Conservation (phyloP, 2,329 filamentous ascomycete species). For the Sclerotinia trifoliorum region DNA sequence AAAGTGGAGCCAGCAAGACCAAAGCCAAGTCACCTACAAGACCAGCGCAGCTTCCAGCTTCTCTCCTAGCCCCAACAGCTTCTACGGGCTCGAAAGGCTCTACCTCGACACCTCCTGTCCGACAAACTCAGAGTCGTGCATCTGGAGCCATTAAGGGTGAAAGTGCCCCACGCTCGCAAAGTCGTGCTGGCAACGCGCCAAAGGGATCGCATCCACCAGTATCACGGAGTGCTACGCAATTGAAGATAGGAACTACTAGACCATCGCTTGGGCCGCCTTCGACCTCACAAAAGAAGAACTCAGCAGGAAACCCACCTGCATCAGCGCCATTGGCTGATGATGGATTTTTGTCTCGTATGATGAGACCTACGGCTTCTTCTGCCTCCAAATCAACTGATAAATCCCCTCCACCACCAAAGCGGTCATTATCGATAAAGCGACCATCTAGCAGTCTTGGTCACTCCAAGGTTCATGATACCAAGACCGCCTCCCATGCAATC, state of each 20-base stretch:
- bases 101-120: slow-evolving; percentile 37
- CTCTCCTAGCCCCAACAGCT: slow-evolving; percentile 67
- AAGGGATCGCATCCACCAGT: slow-evolving; percentile 20
- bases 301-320: slow-evolving; percentile 52
- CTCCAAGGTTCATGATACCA: slow-evolving; percentile 28
- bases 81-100: slow-evolving; percentile 64
- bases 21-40: slow-evolving; percentile 68
- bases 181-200: slow-evolving; percentile 28
- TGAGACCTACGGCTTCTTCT: slow-evolving; percentile 70
- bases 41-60: slow-evolving; percentile 63
- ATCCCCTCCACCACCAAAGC: slow-evolving; percentile 45
- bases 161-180: slow-evolving; percentile 39
- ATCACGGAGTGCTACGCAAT: slow-evolving; percentile 34
- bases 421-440: slow-evolving; percentile 33
- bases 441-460: slow-evolving; percentile 35
- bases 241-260: slow-evolving; percentile 32
- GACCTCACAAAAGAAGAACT: slow-evolving; percentile 48
- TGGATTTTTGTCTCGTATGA: slow-evolving; percentile 77
- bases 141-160: slow-evolving; percentile 42
- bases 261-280: slow-evolving; percentile 56
- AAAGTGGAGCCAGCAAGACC: slow-evolving; percentile 51
- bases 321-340: slow-evolving; percentile 59
- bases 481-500: slow-evolving; percentile 22
- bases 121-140: slow-evolving; percentile 46
- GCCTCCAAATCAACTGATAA: slow-evolving; percentile 68